Conservation (phyloP, 257 asterid genomes). For the Echium plantagineum region DNA sequence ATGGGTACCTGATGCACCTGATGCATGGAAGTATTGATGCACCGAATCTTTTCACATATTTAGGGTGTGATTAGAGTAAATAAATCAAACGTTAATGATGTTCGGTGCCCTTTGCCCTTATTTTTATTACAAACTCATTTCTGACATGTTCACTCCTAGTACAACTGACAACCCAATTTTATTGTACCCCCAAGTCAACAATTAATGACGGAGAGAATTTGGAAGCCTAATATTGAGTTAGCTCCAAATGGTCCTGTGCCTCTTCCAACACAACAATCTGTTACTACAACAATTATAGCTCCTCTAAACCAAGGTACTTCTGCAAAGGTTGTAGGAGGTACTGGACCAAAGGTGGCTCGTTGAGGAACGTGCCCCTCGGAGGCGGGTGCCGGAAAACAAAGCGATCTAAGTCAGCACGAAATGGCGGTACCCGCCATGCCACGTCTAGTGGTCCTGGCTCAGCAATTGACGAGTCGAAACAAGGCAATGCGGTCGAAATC, state of each 20-base stretch:
- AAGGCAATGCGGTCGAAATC: constrained; percentile 23
- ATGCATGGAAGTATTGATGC: too few species aligned
- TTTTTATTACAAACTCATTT: neutral
- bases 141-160: constrained; percentile 25
- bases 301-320: constrained; percentile 77
- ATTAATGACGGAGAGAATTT: constrained; percentile 24
- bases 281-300: constrained; percentile 78
- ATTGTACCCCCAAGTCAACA: constrained; percentile 27
- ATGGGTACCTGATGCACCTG: too few species aligned
- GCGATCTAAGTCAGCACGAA: constrained; percentile 26
- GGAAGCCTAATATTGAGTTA: constrained; percentile 38
- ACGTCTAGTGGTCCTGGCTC: neutral
- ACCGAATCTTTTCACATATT: too few species aligned
- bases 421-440: constrained; percentile 3
- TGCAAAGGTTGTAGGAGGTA: constrained; percentile 70
- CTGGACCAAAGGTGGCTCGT: constrained; percentile 87
- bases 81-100: too few species aligned
- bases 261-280: constrained; percentile 80
- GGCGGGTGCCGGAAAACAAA: constrained; percentile 76
- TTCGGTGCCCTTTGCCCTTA: too few species aligned
- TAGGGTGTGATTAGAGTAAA: too few species aligned
- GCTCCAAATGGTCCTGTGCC: constrained; percentile 81
- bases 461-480: neutral
- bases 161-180: constrained; percentile 25
- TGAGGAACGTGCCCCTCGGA: constrained; percentile 64